phyloP scores from a whole-genome alignment of 257 asterid species.

The Solanum pimpinellifolium region DNA sequence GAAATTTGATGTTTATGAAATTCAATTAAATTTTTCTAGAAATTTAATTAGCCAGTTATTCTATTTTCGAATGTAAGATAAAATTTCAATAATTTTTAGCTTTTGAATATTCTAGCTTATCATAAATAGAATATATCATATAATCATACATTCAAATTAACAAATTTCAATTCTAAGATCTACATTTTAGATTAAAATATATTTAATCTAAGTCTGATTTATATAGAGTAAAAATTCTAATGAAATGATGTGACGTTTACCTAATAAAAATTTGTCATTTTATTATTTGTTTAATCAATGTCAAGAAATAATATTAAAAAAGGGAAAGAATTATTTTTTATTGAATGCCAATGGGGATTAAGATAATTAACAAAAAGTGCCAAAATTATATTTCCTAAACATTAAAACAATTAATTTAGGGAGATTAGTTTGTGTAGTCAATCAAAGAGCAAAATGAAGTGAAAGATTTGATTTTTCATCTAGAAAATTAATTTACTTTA shows the following conservation, averaged over 20 bases:
- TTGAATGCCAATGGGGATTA: neutral
- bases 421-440: neutral
- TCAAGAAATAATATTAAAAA: neutral
- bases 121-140: too few relatives aligned
- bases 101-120: neutral
- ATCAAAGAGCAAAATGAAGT: neutral
- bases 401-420: neutral
- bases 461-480: neutral
- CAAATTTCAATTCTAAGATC: too few relatives aligned
- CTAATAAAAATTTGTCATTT: neutral
- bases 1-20: neutral
- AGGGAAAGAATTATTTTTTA: neutral
- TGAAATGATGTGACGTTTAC: neutral
- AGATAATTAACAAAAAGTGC: neutral
- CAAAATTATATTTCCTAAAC: neutral
- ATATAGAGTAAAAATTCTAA: neutral
- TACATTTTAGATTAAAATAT: too few relatives aligned
- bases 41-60: too few relatives aligned
- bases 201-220: neutral
- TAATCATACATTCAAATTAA: too few relatives aligned
- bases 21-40: too few relatives aligned
- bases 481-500: neutral
- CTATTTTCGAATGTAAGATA: neutral
- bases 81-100: neutral
- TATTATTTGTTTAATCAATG: neutral